Base-by-base conservation (phyloP, 139 green algal genomes). In the Trebouxia sp. region DNA sequence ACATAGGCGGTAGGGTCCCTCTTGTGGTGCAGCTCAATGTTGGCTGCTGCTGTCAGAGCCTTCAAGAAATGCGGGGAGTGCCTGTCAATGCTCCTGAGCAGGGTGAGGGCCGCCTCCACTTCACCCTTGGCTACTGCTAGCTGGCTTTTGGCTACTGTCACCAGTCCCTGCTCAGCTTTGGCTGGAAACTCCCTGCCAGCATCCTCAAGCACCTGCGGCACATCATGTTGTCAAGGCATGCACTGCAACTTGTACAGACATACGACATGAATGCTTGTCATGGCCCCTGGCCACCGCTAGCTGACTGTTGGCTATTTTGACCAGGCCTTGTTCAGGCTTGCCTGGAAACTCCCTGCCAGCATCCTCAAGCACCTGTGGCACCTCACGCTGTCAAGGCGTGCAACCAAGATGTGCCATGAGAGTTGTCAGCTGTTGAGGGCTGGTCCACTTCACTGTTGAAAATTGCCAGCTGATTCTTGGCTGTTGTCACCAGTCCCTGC, bases 11-110 rank as follows among this genome's bases (percentile, higher is more conserved):
- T 78, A 65, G 88, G 89, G 78, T 96, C 92, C 51, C 89, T 82
- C 24, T 85, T 79, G 75, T 94, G 83, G 39, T 87, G 82, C 26
- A 96, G 88, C 80, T 93, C 89, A 32, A 95, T 93, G 77, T 93
- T 82, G 6, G 92, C 91, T 83, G 93, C 89, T 9, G 89, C 89
- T 51, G 90, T 89, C 5, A 87, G 83, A 7, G 91, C 90, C 77
- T 87, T 85, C 8, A 83, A 26, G 82, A 87, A 94, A 75, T 91
- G 83, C 9, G 85, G 84, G 26, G 86, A 90, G 11, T 86, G 83
- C 28, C 32, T 35, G 11, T 65, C 53, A 67, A 91, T 81, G 12
- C 14, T 50, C 37, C 66, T 76, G 55, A 94, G 85, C 76, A 88
- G 86, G 47, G 86, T 82, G 12, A 96, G 84, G 42, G 89, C 92